phyloP scores from a whole-genome alignment of 176 grass and related monocot genomes.

The Miscanthus lutarioriparius region DNA sequence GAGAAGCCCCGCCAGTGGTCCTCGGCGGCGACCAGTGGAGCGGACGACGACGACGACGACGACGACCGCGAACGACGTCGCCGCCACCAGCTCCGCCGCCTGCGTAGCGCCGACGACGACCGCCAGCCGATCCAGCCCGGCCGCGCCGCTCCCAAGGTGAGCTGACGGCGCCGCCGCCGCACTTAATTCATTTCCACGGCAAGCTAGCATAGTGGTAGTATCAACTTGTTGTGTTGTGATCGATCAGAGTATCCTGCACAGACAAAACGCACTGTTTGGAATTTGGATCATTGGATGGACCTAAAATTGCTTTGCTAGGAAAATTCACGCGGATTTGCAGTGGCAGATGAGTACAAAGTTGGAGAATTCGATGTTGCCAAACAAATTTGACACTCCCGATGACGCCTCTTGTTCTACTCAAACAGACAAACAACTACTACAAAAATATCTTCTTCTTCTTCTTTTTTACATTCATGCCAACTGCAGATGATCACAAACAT shows the following conservation, averaged over 20 bases:
- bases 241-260: too few relatives aligned
- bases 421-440: neutral
- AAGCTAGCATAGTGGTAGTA: too few relatives aligned
- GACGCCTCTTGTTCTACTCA: neutral
- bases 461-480: too few relatives aligned
- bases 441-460: too few relatives aligned
- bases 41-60: neutral
- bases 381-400: neutral
- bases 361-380: neutral
- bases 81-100: slow-evolving; percentile 26
- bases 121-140: slow-evolving; percentile 21
- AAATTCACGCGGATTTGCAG: neutral
- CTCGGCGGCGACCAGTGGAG: neutral
- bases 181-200: neutral
- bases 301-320: neutral
- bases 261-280: neutral
- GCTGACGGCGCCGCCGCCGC: neutral
- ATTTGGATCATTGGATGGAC: neutral
- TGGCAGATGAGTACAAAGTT: neutral
- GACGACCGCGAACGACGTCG: neutral
- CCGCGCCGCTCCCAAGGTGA: slow-evolving; percentile 33
- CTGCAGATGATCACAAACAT: too few relatives aligned
- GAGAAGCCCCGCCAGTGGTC: neutral
- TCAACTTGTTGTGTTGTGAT: neutral
- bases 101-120: slow-evolving; percentile 1